Percentiles rank a stretch among this genome's conserved stretches.
Conservation (phyloP, 2,329 filamentous ascomycete genomes). For the Orbilia quercus region DNA sequence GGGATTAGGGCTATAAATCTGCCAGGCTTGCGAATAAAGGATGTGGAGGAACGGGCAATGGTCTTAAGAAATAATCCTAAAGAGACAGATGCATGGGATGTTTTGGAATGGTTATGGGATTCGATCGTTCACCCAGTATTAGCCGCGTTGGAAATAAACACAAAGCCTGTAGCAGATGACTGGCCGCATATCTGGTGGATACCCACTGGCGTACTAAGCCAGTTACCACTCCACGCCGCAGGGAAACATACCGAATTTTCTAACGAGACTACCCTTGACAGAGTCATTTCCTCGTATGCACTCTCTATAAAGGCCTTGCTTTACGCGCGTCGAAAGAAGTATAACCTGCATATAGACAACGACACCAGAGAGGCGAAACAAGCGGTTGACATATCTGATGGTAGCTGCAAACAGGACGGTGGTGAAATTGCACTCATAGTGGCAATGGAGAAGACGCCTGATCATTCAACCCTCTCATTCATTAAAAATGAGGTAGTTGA, state of each 20-base stretch:
- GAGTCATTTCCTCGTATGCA: conserved; percentile 64
- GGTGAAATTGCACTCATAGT: conserved; percentile 60
- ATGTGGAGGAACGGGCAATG: conserved; percentile 7
- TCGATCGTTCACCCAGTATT: conserved; percentile 59
- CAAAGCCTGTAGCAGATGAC: conserved; percentile 29
- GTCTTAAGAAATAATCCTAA: conserved; percentile 44
- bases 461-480: conserved; percentile 5
- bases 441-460: conserved; percentile 61
- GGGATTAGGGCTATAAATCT: not conserved
- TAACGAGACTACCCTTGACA: conserved; percentile 61
- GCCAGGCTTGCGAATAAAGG: conserved; percentile 30
- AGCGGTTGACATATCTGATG: not conserved
- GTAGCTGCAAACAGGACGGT: no score
- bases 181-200: conserved; percentile 62
- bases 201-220: conserved; percentile 60
- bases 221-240: conserved; percentile 62
- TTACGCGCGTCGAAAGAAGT: conserved; percentile 56
- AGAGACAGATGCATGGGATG: conserved; percentile 21
- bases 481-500: conserved; percentile 2
- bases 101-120: conserved; percentile 62
- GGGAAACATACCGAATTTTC: conserved; percentile 60
- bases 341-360: not conserved
- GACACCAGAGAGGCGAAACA: not conserved
- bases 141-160: conserved; percentile 58
- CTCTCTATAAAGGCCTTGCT: conserved; percentile 62